Base-by-base conservation (phyloP, 768 basidiomycete genomes). In the Leucocoprinus birnbaumii region DNA sequence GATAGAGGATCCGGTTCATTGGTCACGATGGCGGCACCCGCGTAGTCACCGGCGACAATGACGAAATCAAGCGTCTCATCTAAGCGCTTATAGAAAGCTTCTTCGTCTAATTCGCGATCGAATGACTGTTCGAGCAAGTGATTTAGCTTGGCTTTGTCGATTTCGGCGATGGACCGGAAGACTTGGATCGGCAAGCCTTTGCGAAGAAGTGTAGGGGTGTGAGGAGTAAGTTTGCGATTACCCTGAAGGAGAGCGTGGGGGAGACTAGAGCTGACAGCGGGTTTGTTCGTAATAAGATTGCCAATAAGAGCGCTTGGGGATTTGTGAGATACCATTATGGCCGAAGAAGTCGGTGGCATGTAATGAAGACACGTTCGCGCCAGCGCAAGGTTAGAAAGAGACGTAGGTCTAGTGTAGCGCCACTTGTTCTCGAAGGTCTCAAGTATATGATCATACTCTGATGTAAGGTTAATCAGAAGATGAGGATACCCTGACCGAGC, bases 221-320 rank as follows among this genome's bases (percentile, higher is more conserved):
- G 88, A 2, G 82, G 80, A 0, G 92, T 94, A 50, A 98, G 80
- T 62, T 87, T 88, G 48, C 90, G 78, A 66, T 92, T 90, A 5
- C 89, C 86, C 59, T 93, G 91, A 24, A 98, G 80, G 16, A 98
- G 78, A 5, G 96, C 92, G 62, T 97, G 94, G 43, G 97, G 95
- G 31, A 99, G 80, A 61, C 93, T 95, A 2, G 95, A 96, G 63
- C 92, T 95, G 57, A 96, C 85, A 7, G 93, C 94, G 2, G 97
- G 97, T 66, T 94, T 96, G 69, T 99, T 99, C 27, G 96, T 99
- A 65, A 99, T 95, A 24, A 99, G 80, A 71, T 98, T 98, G 44
- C 85, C 96, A 63, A 99, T 98, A 58, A 99, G 83, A 2, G 92
- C 92, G 58, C 91, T 92, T 0, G 94, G 91, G 1, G 94, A 96